A percentile compares a stretch with the other conserved stretches of the same genome.
Conservation (phyloP, 1,139 yeast species). For the Wickerhamiella infanticola region DNA sequence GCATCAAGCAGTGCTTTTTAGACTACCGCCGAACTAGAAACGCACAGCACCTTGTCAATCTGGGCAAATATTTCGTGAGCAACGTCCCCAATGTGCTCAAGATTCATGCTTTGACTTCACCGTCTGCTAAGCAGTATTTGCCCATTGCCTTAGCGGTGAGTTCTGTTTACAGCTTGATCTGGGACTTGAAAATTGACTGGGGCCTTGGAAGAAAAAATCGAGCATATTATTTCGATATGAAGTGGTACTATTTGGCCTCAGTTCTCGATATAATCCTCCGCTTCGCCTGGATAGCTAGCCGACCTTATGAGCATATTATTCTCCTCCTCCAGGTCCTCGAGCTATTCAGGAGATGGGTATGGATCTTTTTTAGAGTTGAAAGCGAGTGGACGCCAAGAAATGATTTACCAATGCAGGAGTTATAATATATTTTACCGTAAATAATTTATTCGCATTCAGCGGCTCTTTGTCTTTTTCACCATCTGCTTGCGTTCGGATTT, state of each 20-base stretch:
- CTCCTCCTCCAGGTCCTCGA: constrained; percentile 57
- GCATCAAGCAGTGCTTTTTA: constrained; percentile 65
- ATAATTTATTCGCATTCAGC: not conserved
- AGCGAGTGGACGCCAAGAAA: constrained; percentile 36
- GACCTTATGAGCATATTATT: constrained; percentile 11
- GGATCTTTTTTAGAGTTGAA: constrained; percentile 78
- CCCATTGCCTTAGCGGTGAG: constrained; percentile 32
- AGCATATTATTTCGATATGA: constrained; percentile 23
- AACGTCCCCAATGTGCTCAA: constrained; percentile 12
- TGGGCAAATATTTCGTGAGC: constrained; percentile 44
- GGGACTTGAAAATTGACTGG: constrained; percentile 93
- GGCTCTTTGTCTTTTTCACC: constrained; percentile 3
- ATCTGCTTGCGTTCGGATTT: constrained; percentile 10
- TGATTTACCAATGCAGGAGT: constrained; percentile 7
- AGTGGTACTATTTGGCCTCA: constrained; percentile 39
- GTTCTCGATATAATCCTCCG: constrained; percentile 46
- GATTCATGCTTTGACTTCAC: constrained; percentile 7
- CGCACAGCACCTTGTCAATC: constrained; percentile 45
- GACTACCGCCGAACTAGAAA: constrained; percentile 44
- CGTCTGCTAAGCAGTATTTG: constrained; percentile 19
- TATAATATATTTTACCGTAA: too few species aligned
- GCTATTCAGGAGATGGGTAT: constrained; percentile 66
- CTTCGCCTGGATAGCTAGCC: constrained; percentile 44
- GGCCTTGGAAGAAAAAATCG: constrained; percentile 27
- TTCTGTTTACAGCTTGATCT: constrained; percentile 61